Conservation (phyloP, 805 yeast species). For the Wickerhamomyces bisporus region DNA sequence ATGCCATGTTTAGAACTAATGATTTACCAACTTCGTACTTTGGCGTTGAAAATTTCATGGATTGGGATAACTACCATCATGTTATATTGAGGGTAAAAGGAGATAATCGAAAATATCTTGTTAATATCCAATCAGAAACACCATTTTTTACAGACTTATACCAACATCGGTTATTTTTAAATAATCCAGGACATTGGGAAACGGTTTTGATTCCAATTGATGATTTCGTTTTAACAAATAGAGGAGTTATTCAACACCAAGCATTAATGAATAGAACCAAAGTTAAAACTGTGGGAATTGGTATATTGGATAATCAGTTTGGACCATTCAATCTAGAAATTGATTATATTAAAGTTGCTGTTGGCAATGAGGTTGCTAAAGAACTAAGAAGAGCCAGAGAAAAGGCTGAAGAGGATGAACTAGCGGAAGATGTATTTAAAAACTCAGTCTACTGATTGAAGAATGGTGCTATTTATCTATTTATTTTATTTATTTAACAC, state of each 20-base stretch:
- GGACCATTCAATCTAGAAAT: slow-evolving; percentile 70
- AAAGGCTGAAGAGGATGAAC: neutral
- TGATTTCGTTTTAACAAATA: slow-evolving; percentile 78
- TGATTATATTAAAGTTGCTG: slow-evolving; percentile 68
- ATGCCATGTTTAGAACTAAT: slow-evolving; percentile 79
- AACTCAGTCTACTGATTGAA: neutral
- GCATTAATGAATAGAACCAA: slow-evolving; percentile 54
- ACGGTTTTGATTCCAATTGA: slow-evolving; percentile 72
- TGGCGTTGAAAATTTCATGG: slow-evolving; percentile 52
- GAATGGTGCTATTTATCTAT: neutral
- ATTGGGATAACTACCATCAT: slow-evolving; percentile 59
- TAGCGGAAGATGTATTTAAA: neutral
- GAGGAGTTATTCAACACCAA: slow-evolving; percentile 65
- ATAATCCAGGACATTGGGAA: slow-evolving; percentile 76
- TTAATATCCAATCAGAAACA: slow-evolving; percentile 77
- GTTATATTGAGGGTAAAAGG: slow-evolving; percentile 69
- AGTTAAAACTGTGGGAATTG: slow-evolving; percentile 71
- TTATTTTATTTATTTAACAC: neutral
- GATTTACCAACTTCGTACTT: slow-evolving; percentile 48
- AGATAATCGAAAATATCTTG: slow-evolving; percentile 66
- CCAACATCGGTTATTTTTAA: slow-evolving; percentile 74
- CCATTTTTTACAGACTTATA: slow-evolving; percentile 73
- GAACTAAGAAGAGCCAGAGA: slow-evolving; percentile 10
- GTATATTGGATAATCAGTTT: slow-evolving; percentile 69
- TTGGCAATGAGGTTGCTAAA: slow-evolving; percentile 35